Conservation (phyloP, 2,329 filamentous ascomycete species). For the Ceratocystiopsis sp. region DNA sequence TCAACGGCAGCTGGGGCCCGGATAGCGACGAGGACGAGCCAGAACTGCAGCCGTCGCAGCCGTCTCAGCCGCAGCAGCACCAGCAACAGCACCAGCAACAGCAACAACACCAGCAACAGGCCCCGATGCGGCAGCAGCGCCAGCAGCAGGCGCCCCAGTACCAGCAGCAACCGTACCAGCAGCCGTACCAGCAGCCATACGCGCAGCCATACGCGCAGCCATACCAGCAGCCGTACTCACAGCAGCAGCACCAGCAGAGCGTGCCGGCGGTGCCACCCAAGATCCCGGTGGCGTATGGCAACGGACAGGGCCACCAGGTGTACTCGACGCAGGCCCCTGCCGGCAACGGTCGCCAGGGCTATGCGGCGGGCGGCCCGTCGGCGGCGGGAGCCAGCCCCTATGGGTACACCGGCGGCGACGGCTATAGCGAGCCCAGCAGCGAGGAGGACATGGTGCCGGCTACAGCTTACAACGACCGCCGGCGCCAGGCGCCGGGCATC, state of each 20-base stretch:
- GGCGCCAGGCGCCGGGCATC: not conserved
- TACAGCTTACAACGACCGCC: not conserved
- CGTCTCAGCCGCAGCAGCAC: not conserved
- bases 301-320: not conserved
- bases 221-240: not conserved
- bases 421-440: not conserved
- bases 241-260: not conserved
- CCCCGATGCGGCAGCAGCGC: too few species aligned
- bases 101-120: too few species aligned
- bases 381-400: too few species aligned
- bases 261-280: constrained; percentile 1
- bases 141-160: too few species aligned
- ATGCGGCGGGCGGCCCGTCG: too few species aligned
- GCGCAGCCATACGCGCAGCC: constrained; percentile 1
- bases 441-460: constrained; percentile 8
- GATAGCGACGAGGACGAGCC: constrained; percentile 21
- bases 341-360: too few species aligned
- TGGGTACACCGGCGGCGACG: too few species aligned
- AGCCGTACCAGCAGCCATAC: not conserved
- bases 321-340: too few species aligned
- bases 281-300: not conserved
- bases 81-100: too few species aligned
- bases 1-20: constrained; percentile 35
- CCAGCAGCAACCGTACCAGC: not conserved
- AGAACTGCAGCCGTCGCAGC: not conserved